These are phyloP conservation scores for Psilocybe azurescens DNA, from an alignment of 768 basidiomycete genomes.

Conservation along the genomic window DNA sequence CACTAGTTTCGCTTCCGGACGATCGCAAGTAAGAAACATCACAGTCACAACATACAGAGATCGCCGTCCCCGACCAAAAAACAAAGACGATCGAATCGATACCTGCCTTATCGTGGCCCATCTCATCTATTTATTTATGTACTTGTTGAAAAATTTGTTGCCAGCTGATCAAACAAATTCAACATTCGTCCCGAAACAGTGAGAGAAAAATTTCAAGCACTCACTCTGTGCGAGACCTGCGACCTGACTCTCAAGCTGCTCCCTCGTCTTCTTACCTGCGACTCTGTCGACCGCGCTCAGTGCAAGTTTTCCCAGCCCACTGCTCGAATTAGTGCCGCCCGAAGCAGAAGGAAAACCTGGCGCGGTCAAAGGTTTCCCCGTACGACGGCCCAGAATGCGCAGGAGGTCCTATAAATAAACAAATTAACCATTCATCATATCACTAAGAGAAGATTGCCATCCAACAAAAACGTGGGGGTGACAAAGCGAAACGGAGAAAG, in stretches of 20 bases:
- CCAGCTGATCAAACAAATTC: conserved; percentile 35
- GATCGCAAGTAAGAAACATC: neutral
- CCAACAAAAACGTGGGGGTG: neutral
- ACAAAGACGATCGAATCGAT: neutral
- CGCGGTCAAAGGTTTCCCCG: conserved; percentile 15
- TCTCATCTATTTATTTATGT: conserved; percentile 36
- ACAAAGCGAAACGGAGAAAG: neutral
- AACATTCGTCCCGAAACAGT: conserved; percentile 4
- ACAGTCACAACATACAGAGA: neutral
- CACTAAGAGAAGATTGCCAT: neutral
- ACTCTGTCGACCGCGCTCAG: conserved; percentile 59
- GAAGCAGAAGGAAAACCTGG: conserved; percentile 9
- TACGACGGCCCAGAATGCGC: conserved; percentile 12
- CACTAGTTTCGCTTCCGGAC: neutral
- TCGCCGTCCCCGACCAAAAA: neutral
- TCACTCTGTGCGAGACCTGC: conserved; percentile 55
- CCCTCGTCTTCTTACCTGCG: conserved; percentile 54
- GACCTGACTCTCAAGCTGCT: conserved; percentile 53
- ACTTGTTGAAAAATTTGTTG: conserved; percentile 51
- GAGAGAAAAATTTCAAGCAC: conserved; percentile 28
- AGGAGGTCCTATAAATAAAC: conserved; percentile 12
- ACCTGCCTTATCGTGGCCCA: neutral
- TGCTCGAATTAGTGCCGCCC: conserved; percentile 8
- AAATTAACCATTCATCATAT: conserved; percentile 5
- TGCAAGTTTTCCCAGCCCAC: conserved; percentile 44